Base-by-base conservation (phyloP, 768 basidiomycete genomes). In the Psilocybe cubensis region DNA sequence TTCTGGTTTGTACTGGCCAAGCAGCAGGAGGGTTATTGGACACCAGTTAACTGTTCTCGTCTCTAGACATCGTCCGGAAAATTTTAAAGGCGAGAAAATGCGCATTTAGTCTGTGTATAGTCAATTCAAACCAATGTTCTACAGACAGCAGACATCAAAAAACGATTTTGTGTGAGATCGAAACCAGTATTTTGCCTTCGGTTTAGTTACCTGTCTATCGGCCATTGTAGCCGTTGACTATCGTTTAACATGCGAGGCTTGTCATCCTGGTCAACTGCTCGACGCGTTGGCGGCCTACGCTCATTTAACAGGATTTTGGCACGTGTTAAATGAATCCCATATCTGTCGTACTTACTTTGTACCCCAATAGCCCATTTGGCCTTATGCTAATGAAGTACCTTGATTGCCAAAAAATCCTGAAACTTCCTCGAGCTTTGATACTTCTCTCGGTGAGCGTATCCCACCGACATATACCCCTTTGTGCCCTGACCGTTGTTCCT, bases 281-380 rank as follows among this genome's bases (percentile, higher is more conserved):
- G 85, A 86, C 63, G 82, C 75, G 1, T 45, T 84, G 10, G 74
- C 83, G 0, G 83, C 76, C 6, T 85, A 83, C 61, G 45, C 70
- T 10, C 79, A 85, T 71, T 78, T 86, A 29, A 66, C 79, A 25
- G 62, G 77, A 9, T 67, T 59, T 17, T 60, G 79, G 38, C 72
- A 74, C 0, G 79, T 83, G 60, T 9, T 63, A 72, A 7, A 42
- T 42, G 12, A 7, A n/a, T 7, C 41, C 18, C 20, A 42, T 20
- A 7, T 20, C 20, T 5, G 5, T 7, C 12, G 18, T n/a, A 42
- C 20, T 42, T 17, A 42, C 18, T n/a, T 42, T 42, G n/a, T n/a
- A n/a, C n/a, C n/a, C n/a, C n/a, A 33, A 33, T 20, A 42, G 41
- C 41, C 18, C 41, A 42, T n/a, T 42, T 42, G 41, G 41, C 20